Conservation (phyloP, 345 rosid genomes). For the Angophora floribunda region DNA sequence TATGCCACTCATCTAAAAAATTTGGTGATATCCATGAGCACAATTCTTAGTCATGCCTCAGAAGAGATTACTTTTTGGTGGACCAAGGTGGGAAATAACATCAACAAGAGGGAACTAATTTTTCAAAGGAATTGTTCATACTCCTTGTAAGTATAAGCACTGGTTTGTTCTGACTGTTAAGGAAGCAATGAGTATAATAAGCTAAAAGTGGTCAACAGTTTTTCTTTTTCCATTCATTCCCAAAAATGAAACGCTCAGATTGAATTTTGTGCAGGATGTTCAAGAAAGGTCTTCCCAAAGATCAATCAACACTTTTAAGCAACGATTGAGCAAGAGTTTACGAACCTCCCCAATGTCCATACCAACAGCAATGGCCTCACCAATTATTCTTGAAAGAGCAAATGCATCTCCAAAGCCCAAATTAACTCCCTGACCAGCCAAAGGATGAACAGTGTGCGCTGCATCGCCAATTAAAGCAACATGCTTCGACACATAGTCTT, state of each 20-base stretch:
- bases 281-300: neutral
- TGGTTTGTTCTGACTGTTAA: neutral
- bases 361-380: conserved; percentile 79
- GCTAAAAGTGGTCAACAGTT: neutral
- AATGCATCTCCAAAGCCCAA: conserved; percentile 85
- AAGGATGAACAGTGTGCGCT: conserved; percentile 91
- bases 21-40: neutral
- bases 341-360: conserved; percentile 80
- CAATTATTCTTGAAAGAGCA: conserved; percentile 59
- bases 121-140: neutral
- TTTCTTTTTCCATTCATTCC: neutral
- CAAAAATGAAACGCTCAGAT: neutral
- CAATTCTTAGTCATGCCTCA: neutral
- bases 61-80: neutral
- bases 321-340: neutral
- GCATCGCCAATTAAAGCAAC: conserved; percentile 86
- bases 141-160: neutral
- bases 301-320: neutral
- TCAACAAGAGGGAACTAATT: neutral
- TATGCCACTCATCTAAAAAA: neutral
- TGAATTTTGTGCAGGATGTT: neutral
- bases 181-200: neutral
- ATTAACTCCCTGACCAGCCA: conserved; percentile 98
- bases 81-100: neutral
- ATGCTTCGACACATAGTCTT: conserved; percentile 52